Base-by-base conservation (phyloP, 768 basidiomycete species). In the Trametes maxima region DNA sequence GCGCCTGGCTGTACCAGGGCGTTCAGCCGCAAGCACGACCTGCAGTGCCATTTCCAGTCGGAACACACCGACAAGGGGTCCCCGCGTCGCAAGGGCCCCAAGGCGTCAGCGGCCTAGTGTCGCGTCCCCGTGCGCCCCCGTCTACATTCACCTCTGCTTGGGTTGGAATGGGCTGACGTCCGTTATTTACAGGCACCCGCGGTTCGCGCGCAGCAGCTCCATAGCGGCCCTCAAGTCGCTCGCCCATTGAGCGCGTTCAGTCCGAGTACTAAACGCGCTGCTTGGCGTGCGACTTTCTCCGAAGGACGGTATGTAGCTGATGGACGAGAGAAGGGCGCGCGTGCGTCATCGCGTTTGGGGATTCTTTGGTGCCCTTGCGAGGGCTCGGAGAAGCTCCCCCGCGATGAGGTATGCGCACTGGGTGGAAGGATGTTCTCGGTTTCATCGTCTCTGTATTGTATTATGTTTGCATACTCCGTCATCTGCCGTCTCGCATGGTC, bases 1-100 rank as follows among this genome's bases (percentile, higher is more conserved):
- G 22, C 6, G 19, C 7, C 28, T 24, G 52, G 46, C 4, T 64
- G 62, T 21, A 11, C 0, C 16, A 40, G 37, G 5, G 35, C 39
- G 5, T 64, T 64, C 50, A 56, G 57, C n/a, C 62, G 62, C 36
- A 59, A 59, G 36, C 47, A 64, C 48, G 62, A 64, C 24, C 10
- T 54, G 47, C 11, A 36, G 14, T 53, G 62, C 11, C 62, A 64
- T 53, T 50, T 39, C 17, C 57, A 59, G 22, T 51, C 42, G 14
- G 42, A 56, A 42, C 62, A 64, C 49, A 64, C 62, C 36, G 25
- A 45, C 54, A 17, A 56, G 16, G 57, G 57, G 28, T 64, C 62
- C 7, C 62, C 62, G n/a, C 57, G 62, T 10, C 46, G 47, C 47
- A 64, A 64, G 57, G n/a, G 22, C 19, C 24, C 36, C 1, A 42